These are phyloP conservation scores for Garcia nutans DNA, from an alignment of 345 rosid genomes.

Conservation along the genomic window DNA sequence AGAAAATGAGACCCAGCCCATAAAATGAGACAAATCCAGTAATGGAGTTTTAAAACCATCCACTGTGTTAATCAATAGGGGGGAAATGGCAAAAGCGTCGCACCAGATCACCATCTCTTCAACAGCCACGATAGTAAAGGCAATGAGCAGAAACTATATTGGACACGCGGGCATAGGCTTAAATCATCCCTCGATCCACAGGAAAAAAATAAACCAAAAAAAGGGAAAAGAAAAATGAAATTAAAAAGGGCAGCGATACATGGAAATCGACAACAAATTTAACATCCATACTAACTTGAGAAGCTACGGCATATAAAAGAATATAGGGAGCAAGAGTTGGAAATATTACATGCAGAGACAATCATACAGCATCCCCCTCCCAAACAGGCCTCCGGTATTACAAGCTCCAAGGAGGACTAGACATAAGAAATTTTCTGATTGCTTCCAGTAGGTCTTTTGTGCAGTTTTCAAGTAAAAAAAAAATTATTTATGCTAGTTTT, in stretches of 20 bases:
- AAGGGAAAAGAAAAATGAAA: constrained; percentile 4
- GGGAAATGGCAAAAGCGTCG: constrained; percentile 22
- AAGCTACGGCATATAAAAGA: constrained; percentile 9
- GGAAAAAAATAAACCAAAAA: constrained; percentile 22
- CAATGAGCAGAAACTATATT: constrained; percentile 25
- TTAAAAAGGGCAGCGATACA: constrained; percentile 22
- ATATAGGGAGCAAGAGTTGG: not conserved
- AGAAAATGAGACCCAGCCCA: not conserved
- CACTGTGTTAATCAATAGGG: constrained; percentile 12
- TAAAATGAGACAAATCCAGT: not conserved
- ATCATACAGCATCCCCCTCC: not conserved
- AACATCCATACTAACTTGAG: constrained; percentile 17
- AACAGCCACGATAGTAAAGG: constrained; percentile 36
- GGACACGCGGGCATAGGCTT: constrained; percentile 37
- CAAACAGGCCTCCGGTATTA: not conserved
- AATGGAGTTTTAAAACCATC: constrained; percentile 17
- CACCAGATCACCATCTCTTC: constrained; percentile 37
- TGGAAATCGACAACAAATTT: constrained; percentile 23
- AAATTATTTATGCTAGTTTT: too few relatives aligned
- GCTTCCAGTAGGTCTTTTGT: not conserved
- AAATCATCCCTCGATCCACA: constrained; percentile 37
- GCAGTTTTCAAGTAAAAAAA: too few relatives aligned
- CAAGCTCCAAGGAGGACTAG: not conserved
- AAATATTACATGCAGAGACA: not conserved
- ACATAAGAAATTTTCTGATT: not conserved